Conservation (phyloP, 176 grass and related monocot species). For the Metroxylon sagu region DNA sequence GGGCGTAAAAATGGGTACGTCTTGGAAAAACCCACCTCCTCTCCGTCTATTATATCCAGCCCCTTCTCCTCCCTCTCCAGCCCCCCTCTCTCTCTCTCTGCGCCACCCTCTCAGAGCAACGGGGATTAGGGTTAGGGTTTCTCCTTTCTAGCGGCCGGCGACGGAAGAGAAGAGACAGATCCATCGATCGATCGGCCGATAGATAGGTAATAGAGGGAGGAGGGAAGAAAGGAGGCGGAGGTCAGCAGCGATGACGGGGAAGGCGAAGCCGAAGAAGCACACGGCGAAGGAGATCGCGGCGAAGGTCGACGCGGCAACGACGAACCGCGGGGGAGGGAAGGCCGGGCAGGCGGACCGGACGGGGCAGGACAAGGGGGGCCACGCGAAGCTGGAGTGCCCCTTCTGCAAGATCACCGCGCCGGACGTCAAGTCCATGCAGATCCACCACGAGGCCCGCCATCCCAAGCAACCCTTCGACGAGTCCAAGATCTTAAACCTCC, state of each 20-base stretch:
- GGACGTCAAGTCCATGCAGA: conserved; percentile 94
- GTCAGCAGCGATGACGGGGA: conserved; percentile 60
- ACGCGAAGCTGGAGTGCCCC: conserved; percentile 86
- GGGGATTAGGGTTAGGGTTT: no score
- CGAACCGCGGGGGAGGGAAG: conserved; percentile 87
- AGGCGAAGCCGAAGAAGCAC: conserved; percentile 99
- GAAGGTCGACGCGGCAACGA: conserved; percentile 89
- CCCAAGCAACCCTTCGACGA: conserved; percentile 88
- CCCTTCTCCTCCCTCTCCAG: no score
- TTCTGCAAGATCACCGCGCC: conserved; percentile 70
- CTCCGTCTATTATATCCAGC: no score
- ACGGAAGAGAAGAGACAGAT: no score
- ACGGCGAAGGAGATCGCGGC: conserved; percentile 95
- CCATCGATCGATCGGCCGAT: no score
- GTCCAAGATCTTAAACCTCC: conserved; percentile 72
- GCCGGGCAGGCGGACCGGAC: conserved; percentile 59
- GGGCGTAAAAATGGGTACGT: no score
- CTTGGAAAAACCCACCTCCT: no score
- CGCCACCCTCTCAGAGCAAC: no score
- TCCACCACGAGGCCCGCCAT: conserved; percentile 90
- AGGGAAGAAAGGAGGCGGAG: not conserved
- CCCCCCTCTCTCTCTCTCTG: no score
- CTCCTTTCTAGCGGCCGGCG: no score
- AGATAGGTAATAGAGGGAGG: not conserved
- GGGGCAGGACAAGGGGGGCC: conserved; percentile 79